Evolutionary conservation across 345 rosid genomes (phyloP).

Genomic region (Corchorus olitorius): DNA sequence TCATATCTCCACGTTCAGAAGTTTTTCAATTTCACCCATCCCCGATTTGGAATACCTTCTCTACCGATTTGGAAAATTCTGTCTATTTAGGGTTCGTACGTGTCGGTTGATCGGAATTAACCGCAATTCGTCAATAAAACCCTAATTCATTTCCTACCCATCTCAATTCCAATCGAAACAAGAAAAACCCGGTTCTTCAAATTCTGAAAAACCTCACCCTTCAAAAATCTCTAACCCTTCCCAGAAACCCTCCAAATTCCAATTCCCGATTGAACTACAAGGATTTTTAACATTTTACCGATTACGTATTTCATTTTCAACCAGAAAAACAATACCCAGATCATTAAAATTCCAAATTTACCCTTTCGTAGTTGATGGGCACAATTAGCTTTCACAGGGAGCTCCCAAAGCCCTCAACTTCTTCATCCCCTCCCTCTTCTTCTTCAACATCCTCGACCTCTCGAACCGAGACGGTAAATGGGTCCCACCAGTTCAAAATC

Average conservation of each 20-base stretch:
- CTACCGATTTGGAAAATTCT: not conserved
- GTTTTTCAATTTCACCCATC: not conserved
- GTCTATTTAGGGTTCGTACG: not conserved
- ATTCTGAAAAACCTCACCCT: not conserved
- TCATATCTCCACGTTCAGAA: not conserved
- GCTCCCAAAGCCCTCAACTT: conserved; percentile 42
- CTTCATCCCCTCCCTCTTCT: conserved; percentile 22
- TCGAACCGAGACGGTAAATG: conserved; percentile 64
- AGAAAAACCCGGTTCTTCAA: not conserved
- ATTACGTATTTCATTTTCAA: conserved; percentile 7
- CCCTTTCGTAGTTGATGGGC: conserved; percentile 51
- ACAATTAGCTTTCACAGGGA: conserved; percentile 46
- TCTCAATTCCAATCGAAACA: conserved; percentile 11
- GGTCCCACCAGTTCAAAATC: conserved; percentile 72
- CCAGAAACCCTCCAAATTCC: not conserved
- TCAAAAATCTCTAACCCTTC: not conserved
- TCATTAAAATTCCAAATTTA: conserved; percentile 17
- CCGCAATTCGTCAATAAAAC: not conserved
- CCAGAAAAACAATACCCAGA: not conserved
- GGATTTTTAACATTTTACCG: not conserved
- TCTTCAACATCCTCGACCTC: conserved; percentile 53
- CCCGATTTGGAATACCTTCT: not conserved
- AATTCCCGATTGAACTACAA: not conserved
- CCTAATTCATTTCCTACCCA: conserved; percentile 9
- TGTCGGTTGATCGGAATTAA: not conserved